A percentile compares a stretch with the other conserved stretches of the same genome.
These are phyloP conservation scores for Ceriops decandra DNA, from an alignment of 345 rosid genomes.

Conservation along the genomic window DNA sequence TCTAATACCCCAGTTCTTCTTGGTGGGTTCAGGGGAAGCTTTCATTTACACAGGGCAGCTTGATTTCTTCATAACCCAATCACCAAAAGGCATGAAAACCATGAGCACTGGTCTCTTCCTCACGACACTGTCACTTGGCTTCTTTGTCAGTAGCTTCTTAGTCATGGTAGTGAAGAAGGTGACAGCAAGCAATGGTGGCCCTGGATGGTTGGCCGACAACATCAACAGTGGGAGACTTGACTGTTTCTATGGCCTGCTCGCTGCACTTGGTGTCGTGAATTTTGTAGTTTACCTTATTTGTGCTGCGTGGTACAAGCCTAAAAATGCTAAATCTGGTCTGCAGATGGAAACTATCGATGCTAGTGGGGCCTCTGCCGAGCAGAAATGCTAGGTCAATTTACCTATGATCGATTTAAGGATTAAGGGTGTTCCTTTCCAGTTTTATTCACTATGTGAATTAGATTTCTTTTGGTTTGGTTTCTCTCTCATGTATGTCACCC, in stretches of 20 bases:
- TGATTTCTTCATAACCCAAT: constrained; percentile 63
- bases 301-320: constrained; percentile 47
- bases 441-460: constrained; percentile 4
- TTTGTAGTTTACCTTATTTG: constrained; percentile 37
- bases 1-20: constrained; percentile 54
- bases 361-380: constrained; percentile 20
- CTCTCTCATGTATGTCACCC: neutral
- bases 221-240: constrained; percentile 62
- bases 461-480: constrained; percentile 20
- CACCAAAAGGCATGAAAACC: constrained; percentile 69
- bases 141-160: constrained; percentile 57
- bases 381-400: constrained; percentile 23
- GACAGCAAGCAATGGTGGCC: constrained; percentile 28
- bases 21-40: constrained; percentile 62
- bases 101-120: constrained; percentile 76
- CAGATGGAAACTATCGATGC: constrained; percentile 25
- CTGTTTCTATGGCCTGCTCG: constrained; percentile 52
- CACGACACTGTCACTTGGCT: constrained; percentile 56
- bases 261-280: constrained; percentile 41
- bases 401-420: neutral
- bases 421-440: neutral
- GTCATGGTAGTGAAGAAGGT: constrained; percentile 46
- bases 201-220: constrained; percentile 55
- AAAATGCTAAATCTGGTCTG: constrained; percentile 20
- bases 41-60: constrained; percentile 66